phyloP scores from a whole-genome alignment of 2,329 filamentous ascomycete genomes.

The Penicillium glabrum region DNA sequence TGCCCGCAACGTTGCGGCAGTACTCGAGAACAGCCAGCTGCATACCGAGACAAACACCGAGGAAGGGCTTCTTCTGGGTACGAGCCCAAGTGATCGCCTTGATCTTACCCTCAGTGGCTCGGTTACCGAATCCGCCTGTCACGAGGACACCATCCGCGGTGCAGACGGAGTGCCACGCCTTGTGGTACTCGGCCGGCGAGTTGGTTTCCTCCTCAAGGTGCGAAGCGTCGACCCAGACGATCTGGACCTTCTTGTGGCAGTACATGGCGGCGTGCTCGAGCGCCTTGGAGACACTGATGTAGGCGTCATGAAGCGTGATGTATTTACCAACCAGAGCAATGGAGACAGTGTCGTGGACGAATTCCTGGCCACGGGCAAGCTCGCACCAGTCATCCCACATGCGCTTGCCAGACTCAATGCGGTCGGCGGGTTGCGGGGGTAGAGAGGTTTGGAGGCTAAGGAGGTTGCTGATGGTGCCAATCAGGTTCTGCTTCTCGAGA shows the following conservation, averaged over 20 bases:
- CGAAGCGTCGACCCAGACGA: constrained; percentile 82
- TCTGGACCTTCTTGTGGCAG: constrained; percentile 26
- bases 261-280: constrained; percentile 28
- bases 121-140: constrained; percentile 75
- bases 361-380: constrained; percentile 66
- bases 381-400: constrained; percentile 79
- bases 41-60: constrained; percentile 91
- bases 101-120: constrained; percentile 90
- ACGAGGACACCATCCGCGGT: constrained; percentile 57
- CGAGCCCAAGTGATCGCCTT: constrained; percentile 82
- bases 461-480: constrained; percentile 64
- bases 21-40: constrained; percentile 91
- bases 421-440: constrained; percentile 40
- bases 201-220: constrained; percentile 71
- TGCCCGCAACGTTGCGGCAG: constrained; percentile 71
- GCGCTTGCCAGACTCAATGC: constrained; percentile 62
- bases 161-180: constrained; percentile 79
- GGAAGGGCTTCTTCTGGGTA: constrained; percentile 74
- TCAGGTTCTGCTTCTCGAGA: constrained; percentile 75
- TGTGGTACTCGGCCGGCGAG: constrained; percentile 70
- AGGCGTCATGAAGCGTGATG: constrained; percentile 78
- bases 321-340: constrained; percentile 96
- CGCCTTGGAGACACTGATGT: constrained; percentile 79
- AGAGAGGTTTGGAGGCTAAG: constrained; percentile 59
- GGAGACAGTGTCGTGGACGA: constrained; percentile 66